A percentile compares a stretch with the other conserved stretches of the same genome.
phyloP scores from a whole-genome alignment of 148 eudicot genomes.

The Silene conica region DNA sequence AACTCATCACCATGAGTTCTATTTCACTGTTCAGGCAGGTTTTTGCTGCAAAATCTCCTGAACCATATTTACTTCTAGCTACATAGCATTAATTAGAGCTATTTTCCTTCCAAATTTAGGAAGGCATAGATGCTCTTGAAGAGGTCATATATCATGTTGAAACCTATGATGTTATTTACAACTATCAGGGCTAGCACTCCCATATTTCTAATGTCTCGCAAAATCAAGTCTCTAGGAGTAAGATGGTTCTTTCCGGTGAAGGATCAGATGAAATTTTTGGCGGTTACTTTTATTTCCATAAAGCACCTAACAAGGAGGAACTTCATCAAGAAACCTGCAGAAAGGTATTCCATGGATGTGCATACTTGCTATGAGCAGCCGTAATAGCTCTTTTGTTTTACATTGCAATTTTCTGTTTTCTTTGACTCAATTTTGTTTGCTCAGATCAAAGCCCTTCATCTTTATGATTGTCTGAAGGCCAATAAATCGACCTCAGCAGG shows the following conservation, averaged over 20 bases:
- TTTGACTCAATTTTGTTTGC: conserved; percentile 14
- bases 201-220: no score
- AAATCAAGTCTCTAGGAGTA: no score
- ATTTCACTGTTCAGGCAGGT: no score
- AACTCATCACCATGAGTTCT: no score
- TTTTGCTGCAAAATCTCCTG: no score
- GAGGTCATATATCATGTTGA: conserved; percentile 93
- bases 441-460: conserved; percentile 94
- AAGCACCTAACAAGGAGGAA: no score
- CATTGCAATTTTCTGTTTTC: neutral
- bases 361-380: conserved; percentile 6
- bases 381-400: neutral
- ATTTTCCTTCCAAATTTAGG: conserved; percentile 43
- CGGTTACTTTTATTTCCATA: no score
- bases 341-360: conserved; percentile 47
- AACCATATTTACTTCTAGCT: no score
- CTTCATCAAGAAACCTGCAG: conserved; percentile 90
- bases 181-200: conserved; percentile 96
- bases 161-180: conserved; percentile 95
- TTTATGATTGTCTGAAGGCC: conserved; percentile 95
- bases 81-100: neutral
- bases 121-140: conserved; percentile 94
- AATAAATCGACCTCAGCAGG: conserved; percentile 96
- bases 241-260: no score
- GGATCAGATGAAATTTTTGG: no score